Percentiles rank a stretch among this genome's conserved stretches.
phyloP scores from a whole-genome alignment of 192 early-diverging fungal genomes.

The Coemansia nantahalensis region DNA sequence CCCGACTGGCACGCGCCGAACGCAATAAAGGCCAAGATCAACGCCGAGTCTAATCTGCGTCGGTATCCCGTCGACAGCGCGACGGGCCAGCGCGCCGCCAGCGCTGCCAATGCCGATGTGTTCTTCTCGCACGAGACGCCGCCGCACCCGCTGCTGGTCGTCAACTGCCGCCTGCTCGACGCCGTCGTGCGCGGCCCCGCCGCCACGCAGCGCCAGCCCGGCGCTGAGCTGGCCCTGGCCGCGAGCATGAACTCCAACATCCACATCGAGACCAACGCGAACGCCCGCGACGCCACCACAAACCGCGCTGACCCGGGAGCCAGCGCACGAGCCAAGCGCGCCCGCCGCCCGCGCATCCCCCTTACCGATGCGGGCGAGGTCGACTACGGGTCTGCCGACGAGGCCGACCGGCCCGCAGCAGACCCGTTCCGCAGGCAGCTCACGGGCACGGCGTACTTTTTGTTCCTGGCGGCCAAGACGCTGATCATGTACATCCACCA shows the following conservation, averaged over 20 bases:
- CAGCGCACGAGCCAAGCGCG: constrained; percentile 1
- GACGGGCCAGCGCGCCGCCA: constrained; percentile 12
- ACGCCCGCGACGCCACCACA: constrained; percentile 16
- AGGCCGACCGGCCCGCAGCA: constrained; percentile 12
- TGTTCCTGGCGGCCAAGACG: constrained; percentile 52
- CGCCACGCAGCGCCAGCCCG: constrained; percentile 4
- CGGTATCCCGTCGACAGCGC: constrained; percentile 16
- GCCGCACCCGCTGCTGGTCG: constrained; percentile 46
- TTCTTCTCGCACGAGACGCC: constrained; percentile 48
- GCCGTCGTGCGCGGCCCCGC: constrained; percentile 19
- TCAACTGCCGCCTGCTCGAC: constrained; percentile 39
- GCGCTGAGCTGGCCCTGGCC: constrained; percentile 49
- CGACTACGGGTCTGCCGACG: constrained; percentile 28
- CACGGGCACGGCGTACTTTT: constrained; percentile 37
- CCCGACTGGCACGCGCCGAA: constrained; percentile 46
- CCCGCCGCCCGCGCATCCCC: constrained; percentile 13
- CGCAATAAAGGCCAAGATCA: constrained; percentile 48
- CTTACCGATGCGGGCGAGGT: constrained; percentile 23
- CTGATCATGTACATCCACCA: constrained; percentile 56
- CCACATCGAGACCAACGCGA: constrained; percentile 54
- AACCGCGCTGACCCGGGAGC: background rate
- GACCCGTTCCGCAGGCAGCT: constrained; percentile 52
- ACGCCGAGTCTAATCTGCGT: constrained; percentile 47
- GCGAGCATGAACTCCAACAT: constrained; percentile 54
- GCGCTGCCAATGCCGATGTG: constrained; percentile 14